A percentile compares a stretch with the other conserved stretches of the same genome.
Conservation (phyloP, 495 filamentous ascomycete species). For the Venustampulla echinocandica region DNA sequence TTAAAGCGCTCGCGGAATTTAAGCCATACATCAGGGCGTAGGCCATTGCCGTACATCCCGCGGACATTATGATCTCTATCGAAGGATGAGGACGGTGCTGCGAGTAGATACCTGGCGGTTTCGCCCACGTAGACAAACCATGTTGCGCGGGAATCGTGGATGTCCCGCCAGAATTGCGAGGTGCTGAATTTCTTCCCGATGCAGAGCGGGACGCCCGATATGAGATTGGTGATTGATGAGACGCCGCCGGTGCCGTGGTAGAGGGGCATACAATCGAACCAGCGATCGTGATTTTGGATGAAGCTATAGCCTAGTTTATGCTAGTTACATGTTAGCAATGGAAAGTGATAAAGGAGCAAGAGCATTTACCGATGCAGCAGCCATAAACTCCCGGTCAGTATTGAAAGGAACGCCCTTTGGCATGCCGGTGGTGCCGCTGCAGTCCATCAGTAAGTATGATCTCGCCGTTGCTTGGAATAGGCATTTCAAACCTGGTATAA, state of each 20-base stretch:
- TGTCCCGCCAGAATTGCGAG: slow-evolving; percentile 65
- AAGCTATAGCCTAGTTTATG: slow-evolving; percentile 35
- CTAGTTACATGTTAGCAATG: slow-evolving; percentile 24
- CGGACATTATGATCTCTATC: slow-evolving; percentile 60
- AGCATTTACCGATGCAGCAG: slow-evolving; percentile 10
- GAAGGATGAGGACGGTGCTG: slow-evolving; percentile 51
- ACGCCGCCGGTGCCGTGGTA: slow-evolving; percentile 66
- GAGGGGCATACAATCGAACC: slow-evolving; percentile 73
- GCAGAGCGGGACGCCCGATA: slow-evolving; percentile 52
- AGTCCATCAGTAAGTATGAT: not conserved
- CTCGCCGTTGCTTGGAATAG: not conserved
- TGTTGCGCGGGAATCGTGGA: slow-evolving; percentile 58
- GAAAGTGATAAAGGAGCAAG: not conserved
- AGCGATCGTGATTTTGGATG: slow-evolving; percentile 46
- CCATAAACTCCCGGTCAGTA: slow-evolving; percentile 21
- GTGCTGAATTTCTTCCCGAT: slow-evolving; percentile 64
- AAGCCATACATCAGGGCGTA: slow-evolving; percentile 70
- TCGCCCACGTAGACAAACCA: slow-evolving; percentile 80
- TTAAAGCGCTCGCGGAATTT: slow-evolving; percentile 57
- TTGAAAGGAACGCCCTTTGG: slow-evolving; percentile 37
- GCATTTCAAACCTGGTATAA: slow-evolving; percentile 46
- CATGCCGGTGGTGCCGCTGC: slow-evolving; percentile 42
- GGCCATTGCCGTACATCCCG: slow-evolving; percentile 67
- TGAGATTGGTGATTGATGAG: slow-evolving; percentile 41
- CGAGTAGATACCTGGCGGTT: slow-evolving; percentile 66